Evolutionary conservation across 2,329 filamentous ascomycete species (phyloP).

Genomic region (Xylariaceae sp.): DNA sequence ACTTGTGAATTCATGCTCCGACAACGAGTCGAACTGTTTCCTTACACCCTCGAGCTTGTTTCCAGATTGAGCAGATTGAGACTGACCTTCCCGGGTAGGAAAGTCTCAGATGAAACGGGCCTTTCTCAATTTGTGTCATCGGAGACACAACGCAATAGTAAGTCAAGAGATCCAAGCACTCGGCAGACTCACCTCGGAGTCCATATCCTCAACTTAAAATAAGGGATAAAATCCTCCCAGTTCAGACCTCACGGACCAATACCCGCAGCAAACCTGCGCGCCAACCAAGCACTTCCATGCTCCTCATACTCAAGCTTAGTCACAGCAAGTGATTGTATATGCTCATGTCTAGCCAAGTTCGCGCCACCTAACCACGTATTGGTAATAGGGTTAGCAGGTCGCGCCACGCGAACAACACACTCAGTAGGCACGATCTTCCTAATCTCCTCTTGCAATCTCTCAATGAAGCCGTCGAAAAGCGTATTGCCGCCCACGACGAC

Average conservation of each 20-base stretch:
- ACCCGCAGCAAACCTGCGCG: constrained; percentile 58
- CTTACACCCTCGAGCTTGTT: too few species aligned
- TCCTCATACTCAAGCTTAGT: constrained; percentile 90
- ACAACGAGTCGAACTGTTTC: too few species aligned
- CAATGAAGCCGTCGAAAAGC: constrained; percentile 72
- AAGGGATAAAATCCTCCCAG: not conserved
- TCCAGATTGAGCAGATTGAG: too few species aligned
- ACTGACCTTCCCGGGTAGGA: too few species aligned
- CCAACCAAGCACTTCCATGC: constrained; percentile 68
- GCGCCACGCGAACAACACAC: constrained; percentile 68
- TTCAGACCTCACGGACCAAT: constrained; percentile 22
- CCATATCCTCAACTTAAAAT: not conserved
- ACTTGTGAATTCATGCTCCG: too few species aligned
- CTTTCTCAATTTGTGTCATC: too few species aligned
- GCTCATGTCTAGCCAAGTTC: constrained; percentile 63
- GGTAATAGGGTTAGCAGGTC: constrained; percentile 66
- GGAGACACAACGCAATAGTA: not conserved
- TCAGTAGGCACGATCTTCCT: constrained; percentile 67
- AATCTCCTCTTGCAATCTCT: constrained; percentile 71
- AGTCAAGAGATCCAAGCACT: not conserved
- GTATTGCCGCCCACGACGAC: constrained; percentile 84
- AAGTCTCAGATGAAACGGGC: too few species aligned
- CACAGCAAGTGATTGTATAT: constrained; percentile 65
- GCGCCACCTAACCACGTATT: constrained; percentile 85
- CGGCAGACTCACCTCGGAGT: not conserved